Evolutionary conservation across 331 rosid species (phyloP).

Genomic region (Dryas integrifolia): DNA sequence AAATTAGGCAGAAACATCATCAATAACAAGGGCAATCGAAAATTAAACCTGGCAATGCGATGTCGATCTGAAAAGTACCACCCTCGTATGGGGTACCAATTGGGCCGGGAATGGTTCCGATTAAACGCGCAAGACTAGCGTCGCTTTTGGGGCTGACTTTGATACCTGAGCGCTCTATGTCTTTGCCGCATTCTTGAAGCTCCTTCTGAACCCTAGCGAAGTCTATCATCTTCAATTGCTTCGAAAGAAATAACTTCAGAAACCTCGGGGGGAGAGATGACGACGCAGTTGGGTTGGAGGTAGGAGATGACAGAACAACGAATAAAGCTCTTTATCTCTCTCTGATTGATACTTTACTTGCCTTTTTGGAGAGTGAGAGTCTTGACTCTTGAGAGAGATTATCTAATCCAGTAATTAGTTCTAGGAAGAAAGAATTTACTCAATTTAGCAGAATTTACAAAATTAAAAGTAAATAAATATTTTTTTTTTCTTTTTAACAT

Average conservation of each 20-base stretch:
- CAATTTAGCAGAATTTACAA: too few species aligned
- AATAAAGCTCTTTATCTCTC: conserved; percentile 4
- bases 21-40: not conserved
- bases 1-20: not conserved
- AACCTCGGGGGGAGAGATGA: not conserved
- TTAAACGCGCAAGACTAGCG: conserved; percentile 45
- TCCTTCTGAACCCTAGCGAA: conserved; percentile 96
- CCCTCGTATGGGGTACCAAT: conserved; percentile 86
- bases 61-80: conserved; percentile 85
- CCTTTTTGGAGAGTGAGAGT: not conserved
- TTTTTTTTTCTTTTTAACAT: too few species aligned
- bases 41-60: conserved; percentile 69
- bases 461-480: too few species aligned
- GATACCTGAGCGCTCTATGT: conserved; percentile 79
- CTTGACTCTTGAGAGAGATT: not conserved
- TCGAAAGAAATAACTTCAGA: not conserved
- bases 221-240: conserved; percentile 65
- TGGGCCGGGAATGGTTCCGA: conserved; percentile 92
- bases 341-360: conserved; percentile 6
- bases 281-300: conserved; percentile 10
- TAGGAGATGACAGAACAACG: not conserved
- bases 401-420: too few species aligned
- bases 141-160: conserved; percentile 61
- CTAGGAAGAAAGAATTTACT: too few species aligned
- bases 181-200: conserved; percentile 83